Evolutionary conservation across 257 asterid species (phyloP), one percentile per base, ranked within the genome.

Genomic region (Przewalskia tangutica): DNA sequence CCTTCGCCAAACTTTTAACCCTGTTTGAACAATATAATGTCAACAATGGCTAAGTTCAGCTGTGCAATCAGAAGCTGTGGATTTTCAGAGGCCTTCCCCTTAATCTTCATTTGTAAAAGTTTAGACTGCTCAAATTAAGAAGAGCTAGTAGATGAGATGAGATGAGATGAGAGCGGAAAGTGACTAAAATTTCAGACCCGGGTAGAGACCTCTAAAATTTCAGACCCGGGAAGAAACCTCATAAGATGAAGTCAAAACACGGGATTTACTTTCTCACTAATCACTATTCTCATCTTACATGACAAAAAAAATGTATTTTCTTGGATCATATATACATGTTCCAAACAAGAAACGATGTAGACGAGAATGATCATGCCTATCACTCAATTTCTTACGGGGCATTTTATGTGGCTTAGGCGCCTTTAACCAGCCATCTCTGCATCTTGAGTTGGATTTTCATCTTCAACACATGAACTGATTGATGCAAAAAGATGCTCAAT

Each of bases 401-500:
- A 63, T 46, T n/a, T 55, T 23, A 13, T 18, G 7, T 1, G 51
- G 40, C 38, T 48, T 18, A 50, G 23, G 18, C 54, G 56, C 58
- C 86, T 76, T 91, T 80, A 91, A 77, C 91, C 94, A 81, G n/a
- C 84, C 99, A 95, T 93, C 82, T 89, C 95, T 60, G 85, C 79
- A 67, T 95, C 99, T 32, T 55, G 5, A 67, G 59, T 77, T 14
- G 53, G 62, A 71, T 53, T 84, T 56, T 80, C 92, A 80, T 84
- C 89, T 85, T 82, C 91, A 16, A 63, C 85, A 8, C 42, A 54
- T 8, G 86, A 81, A 81, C 83, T 84, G 59, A 91, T 51, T 9
- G 97, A 90, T 46, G 93, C 92, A 84, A 88, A 81, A 40, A 95
- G 90, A 83, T 96, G 95, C 77, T 96, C 95, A 16, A 94, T 89